These are phyloP conservation scores for Suillus variegatus DNA, from an alignment of 768 basidiomycete genomes.

Conservation along the genomic window DNA sequence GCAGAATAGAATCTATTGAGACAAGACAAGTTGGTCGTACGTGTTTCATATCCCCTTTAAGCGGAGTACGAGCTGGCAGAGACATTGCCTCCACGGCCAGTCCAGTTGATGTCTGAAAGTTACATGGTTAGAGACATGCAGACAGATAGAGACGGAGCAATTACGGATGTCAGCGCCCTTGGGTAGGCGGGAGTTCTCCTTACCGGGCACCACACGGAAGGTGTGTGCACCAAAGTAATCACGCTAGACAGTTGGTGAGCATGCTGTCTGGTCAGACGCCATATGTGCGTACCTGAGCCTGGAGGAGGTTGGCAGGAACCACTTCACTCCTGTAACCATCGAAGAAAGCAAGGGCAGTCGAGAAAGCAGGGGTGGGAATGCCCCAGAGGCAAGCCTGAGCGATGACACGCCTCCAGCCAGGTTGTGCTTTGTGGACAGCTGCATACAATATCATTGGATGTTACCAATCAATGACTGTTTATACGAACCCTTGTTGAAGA, in stretches of 20 bases:
- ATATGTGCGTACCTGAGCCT: conserved; percentile 69
- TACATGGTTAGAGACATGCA: conserved; percentile 7
- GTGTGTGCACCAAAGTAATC: conserved; percentile 99
- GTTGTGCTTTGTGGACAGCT: conserved; percentile 93
- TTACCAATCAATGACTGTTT: conserved; percentile 4
- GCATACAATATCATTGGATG: conserved; percentile 9
- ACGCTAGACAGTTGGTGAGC: conserved; percentile 49
- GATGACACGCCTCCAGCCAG: conserved; percentile 96
- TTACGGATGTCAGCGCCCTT: conserved; percentile 84
- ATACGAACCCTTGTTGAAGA: conserved; percentile 86
- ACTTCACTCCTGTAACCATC: conserved; percentile 97
- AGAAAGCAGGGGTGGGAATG: conserved; percentile 96
- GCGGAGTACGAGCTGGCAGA: conserved; percentile 85
- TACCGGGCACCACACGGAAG: conserved; percentile 90
- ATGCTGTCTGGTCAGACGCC: conserved; percentile 8
- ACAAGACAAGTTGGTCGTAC: conserved; percentile 9
- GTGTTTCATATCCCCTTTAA: conserved; percentile 32
- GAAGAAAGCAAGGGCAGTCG: conserved; percentile 97
- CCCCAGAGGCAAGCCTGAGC: conserved; percentile 98
- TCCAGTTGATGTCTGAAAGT: conserved; percentile 91
- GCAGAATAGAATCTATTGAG: conserved; percentile 19
- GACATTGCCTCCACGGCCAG: conserved; percentile 94
- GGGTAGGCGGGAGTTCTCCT: conserved; percentile 84
- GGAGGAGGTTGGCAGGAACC: conserved; percentile 91
- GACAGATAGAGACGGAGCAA: conserved; percentile 33